These are phyloP conservation scores for Candida maris DNA, from an alignment of 805 yeast genomes.

Conservation along the genomic window DNA sequence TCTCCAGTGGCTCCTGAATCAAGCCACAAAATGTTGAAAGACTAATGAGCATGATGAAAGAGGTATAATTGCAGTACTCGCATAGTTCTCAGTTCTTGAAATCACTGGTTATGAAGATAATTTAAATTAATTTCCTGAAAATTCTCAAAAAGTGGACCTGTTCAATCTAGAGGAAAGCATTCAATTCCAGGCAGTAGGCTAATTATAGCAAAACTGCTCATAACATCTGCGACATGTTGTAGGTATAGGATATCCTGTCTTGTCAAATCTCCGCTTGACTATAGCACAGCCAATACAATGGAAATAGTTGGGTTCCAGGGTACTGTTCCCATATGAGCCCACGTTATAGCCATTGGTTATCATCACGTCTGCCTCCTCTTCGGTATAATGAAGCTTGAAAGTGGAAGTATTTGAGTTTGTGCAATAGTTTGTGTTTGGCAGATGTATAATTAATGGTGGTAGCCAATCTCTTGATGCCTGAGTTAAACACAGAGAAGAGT, in stretches of 20 bases:
- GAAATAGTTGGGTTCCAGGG: slow-evolving; percentile 33
- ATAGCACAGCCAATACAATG: slow-evolving; percentile 57
- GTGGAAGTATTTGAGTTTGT: slow-evolving; percentile 55
- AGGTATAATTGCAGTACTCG: too few species aligned
- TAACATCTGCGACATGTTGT: slow-evolving; percentile 36
- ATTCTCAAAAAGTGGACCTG: neutral
- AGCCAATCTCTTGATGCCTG: slow-evolving; percentile 19
- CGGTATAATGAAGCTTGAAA: slow-evolving; percentile 49
- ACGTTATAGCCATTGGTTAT: slow-evolving; percentile 50
- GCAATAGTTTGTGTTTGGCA: slow-evolving; percentile 41
- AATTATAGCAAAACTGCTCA: slow-evolving; percentile 38
- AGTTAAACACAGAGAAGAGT: slow-evolving; percentile 5
- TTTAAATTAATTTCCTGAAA: too few species aligned
- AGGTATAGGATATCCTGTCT: slow-evolving; percentile 23
- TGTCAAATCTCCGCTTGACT: slow-evolving; percentile 49
- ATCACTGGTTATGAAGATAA: too few species aligned
- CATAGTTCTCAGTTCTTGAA: too few species aligned
- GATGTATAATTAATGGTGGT: slow-evolving; percentile 55
- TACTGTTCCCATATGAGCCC: slow-evolving; percentile 44
- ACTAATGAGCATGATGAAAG: too few species aligned
- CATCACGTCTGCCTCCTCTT: slow-evolving; percentile 42
- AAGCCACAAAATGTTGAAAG: too few species aligned
- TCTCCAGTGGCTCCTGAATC: too few species aligned
- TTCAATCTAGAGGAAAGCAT: neutral
- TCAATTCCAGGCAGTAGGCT: slow-evolving; percentile 4